Percentiles rank a stretch among this genome's conserved stretches.
phyloP scores from a whole-genome alignment of 139 green algal genomes.

The Chlamydomonas applanata region DNA sequence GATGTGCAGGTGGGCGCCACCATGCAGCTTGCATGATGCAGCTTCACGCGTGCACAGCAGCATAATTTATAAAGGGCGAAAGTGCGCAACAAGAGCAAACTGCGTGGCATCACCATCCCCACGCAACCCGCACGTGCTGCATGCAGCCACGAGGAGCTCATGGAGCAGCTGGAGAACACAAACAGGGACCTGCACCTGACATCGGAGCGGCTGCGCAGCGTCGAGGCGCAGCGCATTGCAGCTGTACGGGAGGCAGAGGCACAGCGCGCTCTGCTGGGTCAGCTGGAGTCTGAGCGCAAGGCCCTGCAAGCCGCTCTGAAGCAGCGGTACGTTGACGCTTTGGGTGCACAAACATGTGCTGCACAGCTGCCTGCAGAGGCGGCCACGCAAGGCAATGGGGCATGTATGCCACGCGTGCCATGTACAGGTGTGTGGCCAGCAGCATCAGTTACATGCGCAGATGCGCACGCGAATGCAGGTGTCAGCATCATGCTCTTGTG shows the following conservation, averaged over 20 bases:
- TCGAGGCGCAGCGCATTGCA: slow-evolving; percentile 31
- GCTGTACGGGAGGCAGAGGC: slow-evolving; percentile 19
- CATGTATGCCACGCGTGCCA: no score
- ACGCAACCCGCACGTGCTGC: not conserved
- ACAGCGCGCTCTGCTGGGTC: not conserved
- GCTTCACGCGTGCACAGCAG: not conserved
- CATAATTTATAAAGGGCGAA: not conserved
- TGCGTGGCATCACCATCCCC: not conserved
- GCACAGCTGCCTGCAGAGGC: no score
- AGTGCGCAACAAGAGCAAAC: not conserved
- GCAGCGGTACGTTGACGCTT: slow-evolving; percentile 14
- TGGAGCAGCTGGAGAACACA: slow-evolving; percentile 41
- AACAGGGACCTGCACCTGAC: slow-evolving; percentile 33
- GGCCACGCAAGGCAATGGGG: no score
- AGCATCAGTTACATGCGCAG: no score
- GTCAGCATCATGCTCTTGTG: no score
- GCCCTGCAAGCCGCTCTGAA: slow-evolving; percentile 16
- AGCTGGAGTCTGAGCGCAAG: slow-evolving; percentile 6
- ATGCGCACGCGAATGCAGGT: no score
- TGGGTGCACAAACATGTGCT: not conserved
- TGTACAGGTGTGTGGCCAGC: no score
- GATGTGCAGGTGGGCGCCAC: not conserved
- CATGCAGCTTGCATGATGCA: not conserved
- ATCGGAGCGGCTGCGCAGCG: slow-evolving; percentile 22
- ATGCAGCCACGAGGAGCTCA: slow-evolving; percentile 41